Evolutionary conservation across 2,329 filamentous ascomycete genomes (phyloP), one percentile per base, ranked within the genome.

Genomic region (Aspergillus sp.): DNA sequence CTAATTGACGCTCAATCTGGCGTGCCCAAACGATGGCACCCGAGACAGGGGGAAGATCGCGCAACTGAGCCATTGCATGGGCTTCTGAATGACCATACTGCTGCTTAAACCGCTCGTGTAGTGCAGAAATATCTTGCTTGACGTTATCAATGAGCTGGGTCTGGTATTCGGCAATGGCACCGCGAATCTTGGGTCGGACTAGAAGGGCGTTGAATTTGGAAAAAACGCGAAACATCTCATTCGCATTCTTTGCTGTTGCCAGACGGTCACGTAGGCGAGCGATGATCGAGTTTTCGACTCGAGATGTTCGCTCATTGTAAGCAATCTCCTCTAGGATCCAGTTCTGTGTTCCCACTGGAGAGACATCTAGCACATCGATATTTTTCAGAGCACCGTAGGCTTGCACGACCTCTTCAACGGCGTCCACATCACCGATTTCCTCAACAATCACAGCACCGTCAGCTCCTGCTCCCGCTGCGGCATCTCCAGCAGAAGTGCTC

Each of bases 181-280:
- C 93, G 67, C 95, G 90, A 79, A 99, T 98, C 84, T 99, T 99
- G n/a, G 95, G 95, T 62, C 95, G 89, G 60, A 99, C 94, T 70
- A 99, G 96, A 31, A 99, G 88, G 2, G 95, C 95, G 75, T 99
- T 99, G 85, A 99, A 99, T 76, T 98, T 98, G 57, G 95, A 98
- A 77, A 99, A 99, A 64, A 99, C 95, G 58, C 96, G 91, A 77
- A 99, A 99, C 95, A 99, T 99, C 79, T 99, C 96, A 74, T 96
- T 98, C 46, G 95, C 95, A 64, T 93, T 97, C 83, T 96, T 97
- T 13, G 95, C 94, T 7, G 93, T 97, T 15, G 93, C 95, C 59
- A 99, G 85, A 61, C 95, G 91, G 78, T 99, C 95, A 71, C 95
- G 87, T 34, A 99, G 84, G 57, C 93, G 87, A 38, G 95, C 93